Percentiles rank a stretch among this genome's conserved stretches.
phyloP scores from a whole-genome alignment of 257 asterid genomes.

The Solanum clarkiae region DNA sequence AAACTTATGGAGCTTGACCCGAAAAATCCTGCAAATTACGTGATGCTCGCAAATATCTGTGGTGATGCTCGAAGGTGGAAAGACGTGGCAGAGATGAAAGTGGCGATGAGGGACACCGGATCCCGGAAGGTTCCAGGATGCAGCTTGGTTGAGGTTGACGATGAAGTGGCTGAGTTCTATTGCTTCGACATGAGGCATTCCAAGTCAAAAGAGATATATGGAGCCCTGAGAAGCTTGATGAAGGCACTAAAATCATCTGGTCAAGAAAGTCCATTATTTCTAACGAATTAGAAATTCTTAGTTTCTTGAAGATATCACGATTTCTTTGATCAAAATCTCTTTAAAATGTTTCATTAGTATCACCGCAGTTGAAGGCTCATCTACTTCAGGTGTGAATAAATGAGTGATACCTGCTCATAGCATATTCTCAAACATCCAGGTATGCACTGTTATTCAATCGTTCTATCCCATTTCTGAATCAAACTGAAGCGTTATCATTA shows the following conservation, averaged over 20 bases:
- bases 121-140: constrained; percentile 58
- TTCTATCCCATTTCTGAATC: no score
- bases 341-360: background rate
- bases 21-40: constrained; percentile 54
- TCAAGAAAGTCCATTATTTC: constrained; percentile 1
- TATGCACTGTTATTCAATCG: no score
- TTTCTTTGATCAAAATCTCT: background rate
- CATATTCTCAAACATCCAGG: no score
- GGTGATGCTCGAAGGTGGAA: constrained; percentile 69
- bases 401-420: background rate
- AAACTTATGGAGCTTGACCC: constrained; percentile 71
- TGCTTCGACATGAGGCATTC: constrained; percentile 63
- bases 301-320: background rate
- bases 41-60: constrained; percentile 61
- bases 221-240: constrained; percentile 44
- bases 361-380: background rate
- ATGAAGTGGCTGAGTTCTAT: constrained; percentile 48
- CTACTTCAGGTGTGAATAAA: background rate
- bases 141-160: constrained; percentile 52
- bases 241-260: constrained; percentile 24
- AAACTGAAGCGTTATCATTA: no score
- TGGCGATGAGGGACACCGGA: constrained; percentile 56
- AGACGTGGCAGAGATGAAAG: constrained; percentile 49
- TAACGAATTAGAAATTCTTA: background rate
- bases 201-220: constrained; percentile 40